phyloP scores from a whole-genome alignment of 768 basidiomycete genomes.

The Auricularia sp. region DNA sequence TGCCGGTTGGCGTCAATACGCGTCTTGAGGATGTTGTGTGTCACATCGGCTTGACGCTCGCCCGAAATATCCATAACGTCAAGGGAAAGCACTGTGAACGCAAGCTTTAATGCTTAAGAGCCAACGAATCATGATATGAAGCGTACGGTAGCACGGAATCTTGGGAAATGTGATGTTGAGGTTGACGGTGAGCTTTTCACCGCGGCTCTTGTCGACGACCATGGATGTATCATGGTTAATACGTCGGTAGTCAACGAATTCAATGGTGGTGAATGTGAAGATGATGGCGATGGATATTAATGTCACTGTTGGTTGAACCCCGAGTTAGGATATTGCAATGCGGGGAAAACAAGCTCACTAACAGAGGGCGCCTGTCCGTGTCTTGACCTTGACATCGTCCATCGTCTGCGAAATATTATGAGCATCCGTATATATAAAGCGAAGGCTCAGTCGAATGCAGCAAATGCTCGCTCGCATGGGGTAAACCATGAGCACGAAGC shows the following conservation, averaged over 20 bases:
- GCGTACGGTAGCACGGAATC: slow-evolving; percentile 94
- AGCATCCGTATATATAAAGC: background rate
- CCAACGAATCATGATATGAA: background rate
- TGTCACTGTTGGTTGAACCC: slow-evolving; percentile 52
- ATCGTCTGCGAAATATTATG: slow-evolving; percentile 55
- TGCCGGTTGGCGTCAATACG: slow-evolving; percentile 55
- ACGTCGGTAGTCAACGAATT: slow-evolving; percentile 90
- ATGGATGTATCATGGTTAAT: slow-evolving; percentile 85
- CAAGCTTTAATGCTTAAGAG: background rate
- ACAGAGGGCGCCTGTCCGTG: slow-evolving; percentile 87
- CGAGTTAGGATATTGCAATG: slow-evolving; percentile 3
- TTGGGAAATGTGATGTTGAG: slow-evolving; percentile 92
- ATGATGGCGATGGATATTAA: slow-evolving; percentile 88
- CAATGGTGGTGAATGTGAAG: slow-evolving; percentile 80
- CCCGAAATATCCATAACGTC: slow-evolving; percentile 99
- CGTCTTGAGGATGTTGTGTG: slow-evolving; percentile 82
- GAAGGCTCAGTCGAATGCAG: too few relatives aligned
- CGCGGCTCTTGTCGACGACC: slow-evolving; percentile 88
- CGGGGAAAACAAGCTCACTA: slow-evolving; percentile 22
- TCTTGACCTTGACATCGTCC: slow-evolving; percentile 99
- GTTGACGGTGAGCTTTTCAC: slow-evolving; percentile 86
- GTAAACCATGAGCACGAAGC: too few relatives aligned
- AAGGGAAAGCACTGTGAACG: slow-evolving; percentile 69
- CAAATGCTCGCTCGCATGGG: too few relatives aligned
- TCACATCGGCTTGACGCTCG: slow-evolving; percentile 82